Base-by-base conservation (phyloP, 257 asterid species). In the Solanum rostratum region DNA sequence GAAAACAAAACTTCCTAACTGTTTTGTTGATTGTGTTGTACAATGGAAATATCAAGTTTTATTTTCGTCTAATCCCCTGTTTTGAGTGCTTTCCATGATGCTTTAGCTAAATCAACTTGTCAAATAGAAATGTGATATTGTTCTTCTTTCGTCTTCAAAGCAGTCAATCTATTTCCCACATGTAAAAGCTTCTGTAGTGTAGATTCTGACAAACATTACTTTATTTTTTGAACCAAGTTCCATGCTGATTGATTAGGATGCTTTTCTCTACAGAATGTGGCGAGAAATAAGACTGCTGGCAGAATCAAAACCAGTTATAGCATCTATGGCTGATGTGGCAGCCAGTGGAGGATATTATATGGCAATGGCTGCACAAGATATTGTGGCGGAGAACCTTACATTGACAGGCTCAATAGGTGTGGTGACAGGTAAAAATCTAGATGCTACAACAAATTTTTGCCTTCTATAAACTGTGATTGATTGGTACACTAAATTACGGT, bases 321-420 rank as follows among this genome's bases (percentile, higher is more conserved):
- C 97, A 86, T 96, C 98, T 78, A 96, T 96, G 99, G 95, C 92
- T 87, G 99, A 96, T 90, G 98, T 96, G 89, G 99, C 99, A 87
- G 99, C 99, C 70, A 96, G 99, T 91, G 99, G 99, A 86, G 99
- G 99, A 86, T 96, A 93, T 85, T 96, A 96, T 88, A 95, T 96
- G 98, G 97, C 99, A 76, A 96, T 96, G 99, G 99, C 95, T 71
- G 90, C 98, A 8, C 88, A 89, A 81, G 82, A 92, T 85, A 93
- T 96, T 83, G 99, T 96, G 84, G 97, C 99, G 16, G 98, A 96
- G 89, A 90, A 91, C 82, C 98, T 96, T 59, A 95, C 99, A 11
- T 74, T 96, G 88, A 96, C 99, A 52, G 99, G 98, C 86, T 96
- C 99, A 59, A 96, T 96, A 84, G 99, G 99, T 86, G 98, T 96